Conservation (phyloP, 192 early-diverging fungal species). For the Coemansia brasiliensis region DNA sequence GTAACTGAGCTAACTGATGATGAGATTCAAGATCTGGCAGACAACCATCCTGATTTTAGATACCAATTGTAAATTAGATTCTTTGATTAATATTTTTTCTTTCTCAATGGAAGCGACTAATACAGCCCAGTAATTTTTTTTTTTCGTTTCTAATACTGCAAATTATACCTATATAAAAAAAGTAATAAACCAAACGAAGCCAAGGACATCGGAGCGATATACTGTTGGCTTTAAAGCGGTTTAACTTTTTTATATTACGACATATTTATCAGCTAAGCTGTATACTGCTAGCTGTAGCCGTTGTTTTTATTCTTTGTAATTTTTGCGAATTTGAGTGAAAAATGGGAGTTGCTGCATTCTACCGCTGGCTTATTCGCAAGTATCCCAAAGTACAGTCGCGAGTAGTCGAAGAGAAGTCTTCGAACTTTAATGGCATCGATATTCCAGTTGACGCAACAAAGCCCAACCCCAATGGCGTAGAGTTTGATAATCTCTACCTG, state of each 20-base stretch:
- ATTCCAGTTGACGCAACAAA: constrained; percentile 85
- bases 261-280: background rate
- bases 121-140: too few relatives aligned
- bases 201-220: too few relatives aligned
- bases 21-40: constrained; percentile 37
- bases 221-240: too few relatives aligned
- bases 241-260: too few relatives aligned
- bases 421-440: constrained; percentile 64
- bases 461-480: constrained; percentile 87
- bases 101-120: too few relatives aligned
- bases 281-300: background rate
- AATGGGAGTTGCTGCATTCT: constrained; percentile 84
- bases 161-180: too few relatives aligned
- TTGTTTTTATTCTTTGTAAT: background rate
- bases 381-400: constrained; percentile 69
- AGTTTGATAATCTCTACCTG: constrained; percentile 95
- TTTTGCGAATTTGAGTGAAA: background rate
- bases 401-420: constrained; percentile 73
- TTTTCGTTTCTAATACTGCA: too few relatives aligned
- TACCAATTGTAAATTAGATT: constrained; percentile 27
- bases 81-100: too few relatives aligned
- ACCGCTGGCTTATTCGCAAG: constrained; percentile 75
- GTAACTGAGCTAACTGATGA: constrained; percentile 17
- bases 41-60: constrained; percentile 50
- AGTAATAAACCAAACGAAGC: too few relatives aligned